Conservation (phyloP, 2,329 filamentous ascomycete species). For the Colletotrichum spinosum region DNA sequence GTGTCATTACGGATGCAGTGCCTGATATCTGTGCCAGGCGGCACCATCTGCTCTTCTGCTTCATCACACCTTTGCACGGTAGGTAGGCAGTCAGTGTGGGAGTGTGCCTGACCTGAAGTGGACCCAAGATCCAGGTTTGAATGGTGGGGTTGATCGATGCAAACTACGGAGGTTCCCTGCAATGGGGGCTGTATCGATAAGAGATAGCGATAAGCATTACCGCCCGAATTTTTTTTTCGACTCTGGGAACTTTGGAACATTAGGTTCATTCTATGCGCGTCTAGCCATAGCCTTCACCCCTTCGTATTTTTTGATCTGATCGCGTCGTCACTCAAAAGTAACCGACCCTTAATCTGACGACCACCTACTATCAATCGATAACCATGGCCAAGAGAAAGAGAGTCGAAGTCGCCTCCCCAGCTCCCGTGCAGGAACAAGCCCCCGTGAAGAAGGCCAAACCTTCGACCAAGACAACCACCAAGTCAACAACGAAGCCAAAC, state of each 20-base stretch:
- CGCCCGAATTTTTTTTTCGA: constrained; percentile 32
- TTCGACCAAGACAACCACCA: not conserved
- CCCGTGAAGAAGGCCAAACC: constrained; percentile 49
- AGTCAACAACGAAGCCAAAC: no score
- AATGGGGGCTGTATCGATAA: constrained; percentile 32
- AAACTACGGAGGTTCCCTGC: not conserved
- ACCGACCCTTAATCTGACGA: constrained; percentile 13
- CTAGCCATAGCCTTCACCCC: not conserved
- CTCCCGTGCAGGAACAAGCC: constrained; percentile 39
- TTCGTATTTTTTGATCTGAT: constrained; percentile 26
- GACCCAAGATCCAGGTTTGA: constrained; percentile 9
- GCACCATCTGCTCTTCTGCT: constrained; percentile 4
- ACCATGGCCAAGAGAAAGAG: constrained; percentile 63
- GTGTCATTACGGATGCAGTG: not conserved
- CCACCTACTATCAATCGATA: constrained; percentile 10
- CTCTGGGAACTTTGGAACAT: no score
- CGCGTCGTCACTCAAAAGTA: constrained; percentile 12
- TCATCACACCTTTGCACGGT: not conserved
- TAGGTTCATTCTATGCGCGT: no score
- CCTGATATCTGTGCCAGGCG: not conserved
- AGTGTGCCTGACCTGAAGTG: no score
- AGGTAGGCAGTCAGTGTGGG: no score
- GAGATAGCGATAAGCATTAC: constrained; percentile 33
- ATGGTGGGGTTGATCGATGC: constrained; percentile 11
- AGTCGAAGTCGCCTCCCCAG: constrained; percentile 46